Conservation (phyloP, 1,284 basidiomycete genomes). For the Ustilago xerochloae region DNA sequence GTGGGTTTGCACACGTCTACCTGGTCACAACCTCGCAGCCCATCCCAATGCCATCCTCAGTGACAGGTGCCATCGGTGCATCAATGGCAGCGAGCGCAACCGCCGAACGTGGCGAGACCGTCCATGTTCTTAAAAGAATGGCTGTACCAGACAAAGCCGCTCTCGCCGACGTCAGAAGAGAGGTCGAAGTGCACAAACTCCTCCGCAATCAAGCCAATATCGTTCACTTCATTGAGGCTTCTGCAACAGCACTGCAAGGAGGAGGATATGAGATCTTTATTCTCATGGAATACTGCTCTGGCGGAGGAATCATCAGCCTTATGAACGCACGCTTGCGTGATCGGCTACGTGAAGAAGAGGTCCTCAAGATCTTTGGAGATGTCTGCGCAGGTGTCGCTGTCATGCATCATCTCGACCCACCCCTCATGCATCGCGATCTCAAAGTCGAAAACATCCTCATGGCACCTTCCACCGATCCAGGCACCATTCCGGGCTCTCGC, state of each 20-base stretch:
- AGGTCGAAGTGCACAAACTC: slow-evolving; percentile 96
- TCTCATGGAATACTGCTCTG: slow-evolving; percentile 94
- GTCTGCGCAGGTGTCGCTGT: slow-evolving; percentile 63
- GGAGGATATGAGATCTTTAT: slow-evolving; percentile 95
- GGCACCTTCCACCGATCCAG: slow-evolving; percentile 67
- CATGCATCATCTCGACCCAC: slow-evolving; percentile 92
- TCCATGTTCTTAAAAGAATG: slow-evolving; percentile 96
- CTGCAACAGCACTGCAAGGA: slow-evolving; percentile 72
- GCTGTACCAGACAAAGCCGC: slow-evolving; percentile 89
- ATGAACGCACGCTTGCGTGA: slow-evolving; percentile 96
- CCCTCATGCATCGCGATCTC: slow-evolving; percentile 94
- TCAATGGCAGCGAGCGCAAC: slow-evolving; percentile 38
- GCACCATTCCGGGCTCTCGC: slow-evolving; percentile 34
- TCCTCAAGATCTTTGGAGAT: slow-evolving; percentile 86
- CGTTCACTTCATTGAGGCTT: slow-evolving; percentile 88
- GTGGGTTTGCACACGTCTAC: slow-evolving; percentile 98
- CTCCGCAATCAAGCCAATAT: slow-evolving; percentile 91
- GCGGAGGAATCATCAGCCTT: slow-evolving; percentile 98
- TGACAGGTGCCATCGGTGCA: slow-evolving; percentile 32
- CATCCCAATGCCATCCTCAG: slow-evolving; percentile 70
- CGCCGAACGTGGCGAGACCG: slow-evolving; percentile 72
- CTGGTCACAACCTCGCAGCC: slow-evolving; percentile 86
- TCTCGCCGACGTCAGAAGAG: slow-evolving; percentile 93
- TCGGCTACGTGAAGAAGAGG: slow-evolving; percentile 91
- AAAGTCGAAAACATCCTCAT: slow-evolving; percentile 93